These are phyloP conservation scores for Rhizopus stolonifer DNA, from an alignment of 371 early-diverging fungal species.

Conservation along the genomic window DNA sequence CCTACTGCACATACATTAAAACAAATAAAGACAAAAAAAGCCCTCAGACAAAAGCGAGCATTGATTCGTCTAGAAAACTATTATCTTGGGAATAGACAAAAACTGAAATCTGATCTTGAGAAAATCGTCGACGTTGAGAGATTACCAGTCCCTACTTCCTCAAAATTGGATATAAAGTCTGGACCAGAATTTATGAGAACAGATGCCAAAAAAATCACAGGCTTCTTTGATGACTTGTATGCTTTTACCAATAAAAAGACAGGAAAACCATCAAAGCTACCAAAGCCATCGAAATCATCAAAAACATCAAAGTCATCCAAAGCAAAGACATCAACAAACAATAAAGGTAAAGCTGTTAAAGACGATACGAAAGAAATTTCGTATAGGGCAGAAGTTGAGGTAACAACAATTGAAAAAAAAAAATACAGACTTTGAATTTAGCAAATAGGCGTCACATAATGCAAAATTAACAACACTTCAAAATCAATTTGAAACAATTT, in stretches of 20 bases:
- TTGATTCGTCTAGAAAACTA: conserved; percentile 2
- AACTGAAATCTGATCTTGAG: neutral
- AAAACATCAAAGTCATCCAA: too few relatives aligned
- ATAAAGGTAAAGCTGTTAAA: too few relatives aligned
- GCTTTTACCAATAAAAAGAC: neutral
- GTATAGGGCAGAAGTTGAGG: too few relatives aligned
- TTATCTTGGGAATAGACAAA: conserved; percentile 1
- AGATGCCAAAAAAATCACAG: neutral
- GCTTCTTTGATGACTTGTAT: neutral
- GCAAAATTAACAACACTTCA: too few relatives aligned
- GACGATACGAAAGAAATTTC: too few relatives aligned
- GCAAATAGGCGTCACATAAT: too few relatives aligned
- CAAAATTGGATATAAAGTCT: neutral
- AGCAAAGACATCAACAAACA: too few relatives aligned
- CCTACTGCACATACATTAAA: neutral
- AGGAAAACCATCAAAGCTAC: neutral
- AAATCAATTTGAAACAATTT: too few relatives aligned
- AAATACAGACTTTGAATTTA: too few relatives aligned
- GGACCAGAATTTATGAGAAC: neutral
- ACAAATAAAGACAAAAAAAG: conserved; percentile 2
- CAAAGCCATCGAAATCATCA: too few relatives aligned
- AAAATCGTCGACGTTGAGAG: neutral
- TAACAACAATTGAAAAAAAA: too few relatives aligned
- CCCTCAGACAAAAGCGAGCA: neutral
- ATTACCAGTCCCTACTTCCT: neutral